Base-by-base conservation (phyloP, 169 alveolate genomes). In the Plasmodium vivax region DNA sequence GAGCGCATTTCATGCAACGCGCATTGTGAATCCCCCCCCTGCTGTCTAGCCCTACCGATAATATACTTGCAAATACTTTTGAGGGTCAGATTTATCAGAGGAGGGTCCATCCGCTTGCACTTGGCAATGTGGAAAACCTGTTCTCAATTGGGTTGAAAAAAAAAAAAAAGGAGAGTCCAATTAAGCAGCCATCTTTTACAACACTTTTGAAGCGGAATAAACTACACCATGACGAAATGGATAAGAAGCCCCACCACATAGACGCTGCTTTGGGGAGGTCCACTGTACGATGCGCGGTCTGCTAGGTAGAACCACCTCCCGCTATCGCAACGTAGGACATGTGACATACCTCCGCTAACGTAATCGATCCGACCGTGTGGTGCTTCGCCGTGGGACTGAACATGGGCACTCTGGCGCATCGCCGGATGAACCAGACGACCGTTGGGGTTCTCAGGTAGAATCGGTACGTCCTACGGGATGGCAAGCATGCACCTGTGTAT, bases 401-500 rank as follows among this genome's bases (percentile, higher is more conserved):
- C 97, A 96, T 96, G 10, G 98, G 98, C 7, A 97, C 96, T 41
- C 99, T 95, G 23, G 99, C 98, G 30, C 97, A 97, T 34, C 98
- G 93, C 56, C 98, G 95, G 36, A 97, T 96, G 51, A 97, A 97
- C 98, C 98, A 98, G 54, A 96, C 96, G 83, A 98, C 96, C 54
- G 98, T 97, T 30, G 99, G 99, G 2, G 99, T 97, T 77, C 98
- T 88, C 32, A 97, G 92, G 41, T 97, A 87, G 72, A 98, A 98
- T 83, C 97, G 96, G 93, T 97, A 98, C 14, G 98, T 91, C n/a
- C 98, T 95, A 91, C 10, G 30, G 92, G 41, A 16, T n/a, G 45
- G 14, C 32, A 92, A 27, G 12, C 1, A 27, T 8, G 23, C 5
- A 16, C 3, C 32, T 1, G 19, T 16, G 84, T 19, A 62, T 0